A percentile compares a stretch with the other conserved stretches of the same genome.
These are phyloP conservation scores for Mortierella antarctica DNA, from an alignment of 192 early-diverging fungal species.

Conservation along the genomic window DNA sequence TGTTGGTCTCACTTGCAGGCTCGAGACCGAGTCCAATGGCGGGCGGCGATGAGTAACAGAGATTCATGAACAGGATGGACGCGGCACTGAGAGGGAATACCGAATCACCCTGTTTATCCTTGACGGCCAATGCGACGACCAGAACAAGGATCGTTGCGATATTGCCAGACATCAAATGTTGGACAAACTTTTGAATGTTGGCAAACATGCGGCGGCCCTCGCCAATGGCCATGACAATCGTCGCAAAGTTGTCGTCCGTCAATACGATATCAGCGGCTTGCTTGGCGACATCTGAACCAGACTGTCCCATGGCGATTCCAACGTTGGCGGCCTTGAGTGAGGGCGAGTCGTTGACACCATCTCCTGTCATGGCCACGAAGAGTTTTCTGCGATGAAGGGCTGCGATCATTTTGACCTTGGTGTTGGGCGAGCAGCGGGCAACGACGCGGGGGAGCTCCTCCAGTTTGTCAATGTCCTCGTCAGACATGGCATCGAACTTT, in stretches of 20 bases:
- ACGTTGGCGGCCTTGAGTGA: slow-evolving; percentile 80
- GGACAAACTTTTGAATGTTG: slow-evolving; percentile 81
- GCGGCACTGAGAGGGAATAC: slow-evolving; percentile 84
- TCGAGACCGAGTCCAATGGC: slow-evolving; percentile 85
- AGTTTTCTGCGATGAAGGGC: slow-evolving; percentile 82
- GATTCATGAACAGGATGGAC: slow-evolving; percentile 83
- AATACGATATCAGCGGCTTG: slow-evolving; percentile 92
- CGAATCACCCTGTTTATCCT: slow-evolving; percentile 64
- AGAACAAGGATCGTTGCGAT: slow-evolving; percentile 81
- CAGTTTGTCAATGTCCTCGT: slow-evolving; percentile 82
- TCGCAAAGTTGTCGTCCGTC: slow-evolving; percentile 87
- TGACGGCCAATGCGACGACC: slow-evolving; percentile 78
- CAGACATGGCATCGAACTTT: slow-evolving; percentile 86
- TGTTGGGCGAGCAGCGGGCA: slow-evolving; percentile 95
- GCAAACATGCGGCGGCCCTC: slow-evolving; percentile 86
- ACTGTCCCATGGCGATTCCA: slow-evolving; percentile 91
- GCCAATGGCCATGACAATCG: slow-evolving; percentile 82
- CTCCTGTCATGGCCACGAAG: slow-evolving; percentile 90
- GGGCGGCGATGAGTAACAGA: slow-evolving; percentile 84
- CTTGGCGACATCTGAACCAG: slow-evolving; percentile 95
- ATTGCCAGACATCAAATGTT: slow-evolving; percentile 78
- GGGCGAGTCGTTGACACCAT: slow-evolving; percentile 79
- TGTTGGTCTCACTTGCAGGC: slow-evolving; percentile 70
- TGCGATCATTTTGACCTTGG: slow-evolving; percentile 97
- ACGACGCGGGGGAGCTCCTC: slow-evolving; percentile 89